Evolutionary conservation across 768 basidiomycete genomes (phyloP).

Genomic region (Podaxis rugospora): DNA sequence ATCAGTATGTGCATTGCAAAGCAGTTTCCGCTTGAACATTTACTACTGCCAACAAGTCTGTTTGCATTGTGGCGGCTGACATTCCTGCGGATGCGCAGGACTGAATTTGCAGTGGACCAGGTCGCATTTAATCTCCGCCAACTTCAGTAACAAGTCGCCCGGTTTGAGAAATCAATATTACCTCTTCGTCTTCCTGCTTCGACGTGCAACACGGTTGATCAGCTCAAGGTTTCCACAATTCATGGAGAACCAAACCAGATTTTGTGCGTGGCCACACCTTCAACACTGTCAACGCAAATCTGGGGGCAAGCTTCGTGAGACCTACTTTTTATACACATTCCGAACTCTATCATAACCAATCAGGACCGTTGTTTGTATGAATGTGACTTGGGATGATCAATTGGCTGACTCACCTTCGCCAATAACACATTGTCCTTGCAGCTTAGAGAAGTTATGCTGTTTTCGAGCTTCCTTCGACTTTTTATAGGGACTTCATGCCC

Average conservation of each 20-base stretch:
- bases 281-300: background rate
- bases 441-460: background rate
- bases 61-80: constrained; percentile 47
- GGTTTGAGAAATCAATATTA: constrained; percentile 13
- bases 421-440: constrained; percentile 47
- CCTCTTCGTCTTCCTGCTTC: constrained; percentile 57
- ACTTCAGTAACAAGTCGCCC: constrained; percentile 3
- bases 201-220: constrained; percentile 1
- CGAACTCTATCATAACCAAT: constrained; percentile 39
- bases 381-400: too few relatives aligned
- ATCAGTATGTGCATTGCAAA: constrained; percentile 19
- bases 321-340: constrained; percentile 50
- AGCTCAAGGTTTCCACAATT: background rate
- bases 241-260: constrained; percentile 36
- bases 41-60: constrained; percentile 71
- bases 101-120: constrained; percentile 61
- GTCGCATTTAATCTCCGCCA: constrained; percentile 56
- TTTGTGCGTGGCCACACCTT: constrained; percentile 54
- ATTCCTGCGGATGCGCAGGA: constrained; percentile 45
- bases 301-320: background rate
- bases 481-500: constrained; percentile 21
- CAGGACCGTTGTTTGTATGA: constrained; percentile 15
- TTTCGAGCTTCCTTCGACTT: constrained; percentile 4
- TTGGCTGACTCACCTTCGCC: constrained; percentile 43
- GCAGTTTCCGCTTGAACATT: constrained; percentile 21